Percentiles rank a stretch among this genome's conserved stretches.
phyloP scores from a whole-genome alignment of 164 flowering plant genomes.

The Platanus orientalis region DNA sequence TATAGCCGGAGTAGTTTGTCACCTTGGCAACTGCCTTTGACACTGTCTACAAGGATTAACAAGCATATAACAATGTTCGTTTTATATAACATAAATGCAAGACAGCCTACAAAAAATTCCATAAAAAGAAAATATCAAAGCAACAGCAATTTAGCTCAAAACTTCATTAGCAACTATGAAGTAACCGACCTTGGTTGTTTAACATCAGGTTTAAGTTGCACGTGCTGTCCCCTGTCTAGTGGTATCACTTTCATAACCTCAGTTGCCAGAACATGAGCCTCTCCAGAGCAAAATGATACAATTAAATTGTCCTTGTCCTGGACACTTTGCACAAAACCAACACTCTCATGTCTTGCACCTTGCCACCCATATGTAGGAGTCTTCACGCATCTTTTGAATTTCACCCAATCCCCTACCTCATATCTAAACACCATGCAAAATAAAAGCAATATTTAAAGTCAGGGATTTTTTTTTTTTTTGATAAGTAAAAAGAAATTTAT shows the following conservation, averaged over 20 bases:
- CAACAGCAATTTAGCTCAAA: too few relatives aligned
- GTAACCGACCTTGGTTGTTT: constrained; percentile 77
- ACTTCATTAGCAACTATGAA: neutral
- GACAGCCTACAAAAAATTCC: too few relatives aligned
- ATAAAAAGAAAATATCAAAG: too few relatives aligned
- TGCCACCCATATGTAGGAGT: constrained; percentile 94
- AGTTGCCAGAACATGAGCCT: constrained; percentile 68
- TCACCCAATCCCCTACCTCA: constrained; percentile 95
- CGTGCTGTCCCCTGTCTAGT: constrained; percentile 97
- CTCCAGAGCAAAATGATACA: constrained; percentile 94
- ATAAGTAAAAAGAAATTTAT: too few relatives aligned
- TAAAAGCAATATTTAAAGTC: constrained; percentile 6
- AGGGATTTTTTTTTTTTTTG: too few relatives aligned
- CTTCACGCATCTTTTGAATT: constrained; percentile 68
- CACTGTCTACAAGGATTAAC: too few relatives aligned
- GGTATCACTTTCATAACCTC: constrained; percentile 93
- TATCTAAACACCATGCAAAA: constrained; percentile 41
- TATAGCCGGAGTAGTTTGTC: too few relatives aligned
- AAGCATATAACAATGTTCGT: too few relatives aligned
- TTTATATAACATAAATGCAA: too few relatives aligned
- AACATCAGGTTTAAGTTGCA: constrained; percentile 76
- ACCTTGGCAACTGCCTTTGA: too few relatives aligned
- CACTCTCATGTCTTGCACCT: constrained; percentile 85
- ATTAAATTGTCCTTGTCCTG: constrained; percentile 66
- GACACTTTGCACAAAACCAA: constrained; percentile 89